phyloP scores from a whole-genome alignment of 768 basidiomycete genomes.

The Macrolepiota dolichaula region DNA sequence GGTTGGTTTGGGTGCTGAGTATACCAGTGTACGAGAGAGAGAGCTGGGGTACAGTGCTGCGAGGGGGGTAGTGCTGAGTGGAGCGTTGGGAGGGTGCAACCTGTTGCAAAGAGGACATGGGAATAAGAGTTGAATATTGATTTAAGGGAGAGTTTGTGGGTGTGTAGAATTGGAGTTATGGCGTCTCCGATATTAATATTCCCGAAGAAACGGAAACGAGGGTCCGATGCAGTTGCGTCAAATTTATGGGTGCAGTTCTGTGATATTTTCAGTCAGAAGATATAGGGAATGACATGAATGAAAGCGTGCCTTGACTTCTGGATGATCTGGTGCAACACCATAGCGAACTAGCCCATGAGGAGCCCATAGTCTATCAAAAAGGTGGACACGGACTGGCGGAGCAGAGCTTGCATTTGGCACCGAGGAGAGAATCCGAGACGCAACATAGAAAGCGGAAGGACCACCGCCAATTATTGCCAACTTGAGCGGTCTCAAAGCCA shows the following conservation, averaged over 20 bases:
- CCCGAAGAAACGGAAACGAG: constrained; percentile 86
- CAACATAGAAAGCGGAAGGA: constrained; percentile 95
- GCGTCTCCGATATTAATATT: constrained; percentile 65
- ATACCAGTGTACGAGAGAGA: constrained; percentile 94
- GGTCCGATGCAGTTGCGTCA: constrained; percentile 73
- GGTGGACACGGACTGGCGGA: constrained; percentile 55
- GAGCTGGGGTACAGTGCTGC: constrained; percentile 60
- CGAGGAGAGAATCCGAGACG: constrained; percentile 74
- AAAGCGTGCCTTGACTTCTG: constrained; percentile 83
- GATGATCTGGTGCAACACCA: constrained; percentile 97
- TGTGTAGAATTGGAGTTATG: constrained; percentile 42
- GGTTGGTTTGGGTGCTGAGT: constrained; percentile 81
- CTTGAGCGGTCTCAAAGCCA: constrained; percentile 42
- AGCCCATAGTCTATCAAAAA: constrained; percentile 91
- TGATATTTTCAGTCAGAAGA: not conserved
- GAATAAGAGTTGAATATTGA: constrained; percentile 73
- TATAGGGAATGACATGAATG: not conserved
- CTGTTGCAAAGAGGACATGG: constrained; percentile 84
- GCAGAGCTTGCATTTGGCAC: constrained; percentile 40
- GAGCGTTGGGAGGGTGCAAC: constrained; percentile 65
- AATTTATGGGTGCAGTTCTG: constrained; percentile 98
- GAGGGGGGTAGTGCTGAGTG: constrained; percentile 53
- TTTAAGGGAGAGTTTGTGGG: constrained; percentile 54
- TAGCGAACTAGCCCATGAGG: constrained; percentile 95
- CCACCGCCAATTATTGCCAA: constrained; percentile 92